Base-by-base conservation (phyloP, 768 basidiomycete genomes). In the Plicaturopsis crispa region DNA sequence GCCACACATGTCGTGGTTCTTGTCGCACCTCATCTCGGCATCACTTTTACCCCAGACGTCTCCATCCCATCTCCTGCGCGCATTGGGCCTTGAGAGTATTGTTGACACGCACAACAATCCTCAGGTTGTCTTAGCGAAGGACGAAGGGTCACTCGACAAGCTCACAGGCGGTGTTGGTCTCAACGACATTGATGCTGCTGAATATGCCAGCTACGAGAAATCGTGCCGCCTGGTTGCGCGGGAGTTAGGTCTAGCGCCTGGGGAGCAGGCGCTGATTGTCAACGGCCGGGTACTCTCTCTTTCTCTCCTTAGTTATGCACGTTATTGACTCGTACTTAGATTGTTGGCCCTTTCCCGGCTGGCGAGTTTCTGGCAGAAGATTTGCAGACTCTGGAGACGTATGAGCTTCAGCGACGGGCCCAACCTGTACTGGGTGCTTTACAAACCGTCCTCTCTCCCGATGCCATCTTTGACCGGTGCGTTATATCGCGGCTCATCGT, bases 211-310 rank as follows among this genome's bases (percentile, higher is more conserved):
- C n/a, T 84, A 65, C 45, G 51, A 73, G 10, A 65, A 56, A 34
- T 54, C 66, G 1, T 65, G 70, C 41, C 63, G 66, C 23, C 51
- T 75, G 16, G 49, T 87, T 11, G 66, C 67, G 2, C 64, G 75
- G 19, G 71, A 73, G 36, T 48, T 89, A 3, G 69, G 70, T n/a
- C 50, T 92, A 19, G 47, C 54, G 11, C 72, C 80, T 2, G 84
- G 82, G 0, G 60, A 80, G 41, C 65, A 66, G 16, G 86, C 72
- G 1, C 41, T 97, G 24, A 43, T 93, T 24, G 63, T 87, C 36
- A 96, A 96, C 48, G 94, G 93, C 18, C 69, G 93, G 22, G 90
- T 93, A 52, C 54, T 83, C 63, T 6, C 12, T 42, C 2, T 17
- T 6, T 41, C 18, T 14, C 18, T 14, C 3, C 3, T 4, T 19